phyloP scores from a whole-genome alignment of 306 rosid genomes.

The Prosopis cineraria region DNA sequence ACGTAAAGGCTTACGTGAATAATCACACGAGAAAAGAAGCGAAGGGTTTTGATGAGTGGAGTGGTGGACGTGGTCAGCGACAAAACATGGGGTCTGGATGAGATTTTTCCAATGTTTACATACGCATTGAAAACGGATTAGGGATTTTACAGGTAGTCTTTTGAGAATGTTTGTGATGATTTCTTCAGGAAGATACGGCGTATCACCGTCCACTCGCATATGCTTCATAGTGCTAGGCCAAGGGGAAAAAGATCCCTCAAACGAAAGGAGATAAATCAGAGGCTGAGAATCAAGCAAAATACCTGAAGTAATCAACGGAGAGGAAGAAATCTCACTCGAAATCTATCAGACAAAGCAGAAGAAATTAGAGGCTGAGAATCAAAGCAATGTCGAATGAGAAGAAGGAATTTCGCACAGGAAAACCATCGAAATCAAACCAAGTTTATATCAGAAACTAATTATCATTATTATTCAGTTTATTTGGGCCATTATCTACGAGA shows the following conservation, averaged over 20 bases:
- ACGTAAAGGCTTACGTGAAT: not conserved
- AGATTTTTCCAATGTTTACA: not conserved
- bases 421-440: too few relatives aligned
- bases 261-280: not conserved
- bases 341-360: too few relatives aligned
- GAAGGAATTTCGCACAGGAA: too few relatives aligned
- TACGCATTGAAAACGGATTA: not conserved
- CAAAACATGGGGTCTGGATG: not conserved
- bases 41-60: not conserved
- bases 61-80: not conserved
- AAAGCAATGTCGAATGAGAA: too few relatives aligned
- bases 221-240: not conserved
- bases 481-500: too few relatives aligned
- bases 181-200: not conserved
- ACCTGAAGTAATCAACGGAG: too few relatives aligned
- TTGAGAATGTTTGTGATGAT: not conserved
- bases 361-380: too few relatives aligned
- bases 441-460: too few relatives aligned
- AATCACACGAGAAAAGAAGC: not conserved
- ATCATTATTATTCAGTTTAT: too few relatives aligned
- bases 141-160: not conserved
- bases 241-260: not conserved
- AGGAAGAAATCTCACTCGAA: too few relatives aligned
- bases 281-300: too few relatives aligned
- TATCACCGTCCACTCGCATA: not conserved